Base-by-base conservation (phyloP, 1,284 basidiomycete genomes). In the Porogramme epimiltina region DNA sequence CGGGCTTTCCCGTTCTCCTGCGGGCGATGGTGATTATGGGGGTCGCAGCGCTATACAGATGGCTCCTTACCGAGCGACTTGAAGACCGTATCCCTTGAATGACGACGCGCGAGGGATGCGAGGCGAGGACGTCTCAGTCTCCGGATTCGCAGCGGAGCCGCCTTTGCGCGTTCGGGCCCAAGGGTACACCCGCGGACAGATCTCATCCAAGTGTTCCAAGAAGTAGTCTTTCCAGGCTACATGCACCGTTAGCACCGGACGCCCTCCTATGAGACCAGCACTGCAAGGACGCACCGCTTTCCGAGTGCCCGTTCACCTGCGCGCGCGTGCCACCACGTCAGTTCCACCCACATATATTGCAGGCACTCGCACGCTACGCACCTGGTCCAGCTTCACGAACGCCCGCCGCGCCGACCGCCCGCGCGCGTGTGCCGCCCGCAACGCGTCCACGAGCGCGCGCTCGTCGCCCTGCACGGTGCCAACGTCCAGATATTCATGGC, bases 201-300 rank as follows among this genome's bases (percentile, higher is more conserved):
- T 25, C 26, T 15, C 31, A 5, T 44, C 18, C 23, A 39, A 11
- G 18, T 43, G 24, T 23, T 31, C 25, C n/a, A 50, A 37, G 13
- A 39, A 22, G 48, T 50, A 45, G 37, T 50, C 22, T 22, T 39
- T 44, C 48, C 48, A 50, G 13, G n/a, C 48, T 50, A 28, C n/a
- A 15, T 5, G 11, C 4, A n/a, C 36, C 33, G 26, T 16, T 10
- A 19, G 13, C 34, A 24, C 36, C n/a, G n/a, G n/a, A n/a, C n/a
- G n/a, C n/a, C n/a, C n/a, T n/a, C n/a, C n/a, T n/a, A n/a, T n/a
- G n/a, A n/a, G n/a, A n/a, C n/a, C n/a, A n/a, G n/a, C n/a, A n/a
- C n/a, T n/a, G n/a, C n/a, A 26, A 47, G 37, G 15, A 25, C 8
- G 10, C 24, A 18, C 18, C 16, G 18, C 6, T 3, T 31, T 6